Evolutionary conservation across 345 rosid genomes (phyloP).

Genomic region (Cardamine resedifolia): DNA sequence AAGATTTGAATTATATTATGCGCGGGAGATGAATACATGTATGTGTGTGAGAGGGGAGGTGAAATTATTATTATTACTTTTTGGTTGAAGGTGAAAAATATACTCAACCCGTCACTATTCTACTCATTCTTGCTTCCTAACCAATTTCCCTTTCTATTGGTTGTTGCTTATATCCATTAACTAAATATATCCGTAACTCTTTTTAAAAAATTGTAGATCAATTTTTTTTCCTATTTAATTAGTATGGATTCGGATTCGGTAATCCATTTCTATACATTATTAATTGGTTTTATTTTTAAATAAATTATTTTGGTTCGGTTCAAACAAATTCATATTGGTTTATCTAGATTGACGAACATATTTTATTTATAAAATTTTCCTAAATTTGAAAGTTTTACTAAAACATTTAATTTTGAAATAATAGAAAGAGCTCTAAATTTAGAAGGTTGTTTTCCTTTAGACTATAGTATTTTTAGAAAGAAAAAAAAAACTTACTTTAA

Average conservation of each 20-base stretch:
- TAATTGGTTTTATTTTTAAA: too few species aligned
- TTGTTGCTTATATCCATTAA: background rate
- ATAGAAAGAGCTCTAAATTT: background rate
- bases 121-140: too few species aligned
- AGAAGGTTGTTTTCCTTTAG: background rate
- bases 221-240: too few species aligned
- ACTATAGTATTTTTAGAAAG: background rate
- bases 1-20: background rate
- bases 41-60: too few species aligned
- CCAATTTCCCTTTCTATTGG: background rate
- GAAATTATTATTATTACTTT: too few species aligned
- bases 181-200: too few species aligned
- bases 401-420: background rate
- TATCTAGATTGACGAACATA: background rate
- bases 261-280: too few species aligned
- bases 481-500: too few species aligned
- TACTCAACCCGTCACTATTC: too few species aligned
- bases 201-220: too few species aligned
- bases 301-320: background rate
- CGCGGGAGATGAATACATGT: background rate
- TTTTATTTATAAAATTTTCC: background rate
- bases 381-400: background rate
- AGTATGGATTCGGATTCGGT: background rate
- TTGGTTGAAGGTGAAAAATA: too few species aligned
- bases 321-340: background rate